Conservation (phyloP, 495 filamentous ascomycete genomes). For the Neurospora hispaniola region DNA sequence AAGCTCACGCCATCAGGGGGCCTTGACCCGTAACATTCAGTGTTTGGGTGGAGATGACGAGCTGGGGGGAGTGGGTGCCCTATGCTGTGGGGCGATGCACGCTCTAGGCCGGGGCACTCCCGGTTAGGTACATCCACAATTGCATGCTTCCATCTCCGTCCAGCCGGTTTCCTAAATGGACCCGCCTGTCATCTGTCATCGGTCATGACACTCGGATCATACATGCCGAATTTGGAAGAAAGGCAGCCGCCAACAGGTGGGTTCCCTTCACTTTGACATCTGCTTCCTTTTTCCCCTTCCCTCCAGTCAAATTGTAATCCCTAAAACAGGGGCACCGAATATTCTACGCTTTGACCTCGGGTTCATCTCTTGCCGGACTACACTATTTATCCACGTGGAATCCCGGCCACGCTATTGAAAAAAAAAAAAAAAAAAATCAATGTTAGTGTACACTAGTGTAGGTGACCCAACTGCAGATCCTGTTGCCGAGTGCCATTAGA, state of each 20-base stretch:
- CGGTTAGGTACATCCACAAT: background rate
- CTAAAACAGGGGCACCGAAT: background rate
- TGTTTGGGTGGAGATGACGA: background rate
- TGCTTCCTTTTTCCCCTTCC: background rate
- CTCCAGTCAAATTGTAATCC: background rate
- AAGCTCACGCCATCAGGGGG: background rate
- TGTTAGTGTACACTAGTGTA: too few relatives aligned
- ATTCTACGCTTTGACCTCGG: background rate
- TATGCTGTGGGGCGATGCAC: background rate
- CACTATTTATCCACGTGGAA: background rate
- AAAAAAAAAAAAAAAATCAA: background rate
- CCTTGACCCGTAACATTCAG: background rate
- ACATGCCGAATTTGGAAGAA: background rate
- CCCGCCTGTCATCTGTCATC: background rate
- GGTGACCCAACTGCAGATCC: background rate
- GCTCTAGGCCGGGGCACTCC: background rate
- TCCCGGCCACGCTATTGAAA: background rate
- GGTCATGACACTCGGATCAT: background rate
- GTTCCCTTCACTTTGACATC: background rate
- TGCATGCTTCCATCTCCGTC: background rate
- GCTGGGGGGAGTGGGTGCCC: background rate
- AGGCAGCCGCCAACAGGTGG: background rate
- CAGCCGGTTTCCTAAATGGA: background rate
- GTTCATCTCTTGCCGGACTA: background rate
- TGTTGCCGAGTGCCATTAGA: too few relatives aligned